phyloP scores from a whole-genome alignment of 495 filamentous ascomycete species.

The Neurospora sp. region DNA sequence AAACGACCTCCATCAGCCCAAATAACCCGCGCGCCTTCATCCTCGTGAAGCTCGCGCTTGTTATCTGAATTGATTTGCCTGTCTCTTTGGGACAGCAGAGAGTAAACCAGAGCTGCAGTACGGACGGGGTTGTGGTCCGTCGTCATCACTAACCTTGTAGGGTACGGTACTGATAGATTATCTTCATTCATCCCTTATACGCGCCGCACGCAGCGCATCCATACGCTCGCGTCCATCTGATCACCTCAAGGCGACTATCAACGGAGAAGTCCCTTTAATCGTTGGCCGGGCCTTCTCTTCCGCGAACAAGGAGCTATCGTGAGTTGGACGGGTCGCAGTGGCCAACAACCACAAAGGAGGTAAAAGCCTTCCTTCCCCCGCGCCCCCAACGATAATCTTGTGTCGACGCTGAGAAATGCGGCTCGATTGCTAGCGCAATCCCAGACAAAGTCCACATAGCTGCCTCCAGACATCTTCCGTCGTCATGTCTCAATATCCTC shows the following conservation, averaged over 20 bases:
- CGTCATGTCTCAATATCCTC: slow-evolving; percentile 26
- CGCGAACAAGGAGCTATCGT: neutral
- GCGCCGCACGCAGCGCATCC: neutral
- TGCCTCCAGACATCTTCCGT: neutral
- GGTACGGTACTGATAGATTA: neutral
- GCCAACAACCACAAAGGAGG: neutral
- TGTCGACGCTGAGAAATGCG: neutral
- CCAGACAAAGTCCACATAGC: slow-evolving; percentile 8
- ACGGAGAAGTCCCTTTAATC: neutral
- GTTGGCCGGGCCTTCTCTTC: neutral
- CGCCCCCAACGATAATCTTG: neutral
- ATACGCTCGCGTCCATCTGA: neutral
- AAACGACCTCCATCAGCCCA: neutral
- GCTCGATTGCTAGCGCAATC: neutral
- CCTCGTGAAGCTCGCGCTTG: neutral
- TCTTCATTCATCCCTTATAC: neutral
- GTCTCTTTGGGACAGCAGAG: neutral
- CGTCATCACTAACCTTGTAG: neutral
- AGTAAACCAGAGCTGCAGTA: neutral
- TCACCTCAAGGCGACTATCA: neutral
- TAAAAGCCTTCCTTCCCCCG: neutral
- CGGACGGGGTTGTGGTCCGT: neutral
- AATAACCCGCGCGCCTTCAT: neutral
- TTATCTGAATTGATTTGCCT: neutral
- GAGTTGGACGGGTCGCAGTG: neutral